A percentile compares a stretch with the other conserved stretches of the same genome.
phyloP scores from a whole-genome alignment of 1,284 basidiomycete genomes.

The Ustilago lituana region DNA sequence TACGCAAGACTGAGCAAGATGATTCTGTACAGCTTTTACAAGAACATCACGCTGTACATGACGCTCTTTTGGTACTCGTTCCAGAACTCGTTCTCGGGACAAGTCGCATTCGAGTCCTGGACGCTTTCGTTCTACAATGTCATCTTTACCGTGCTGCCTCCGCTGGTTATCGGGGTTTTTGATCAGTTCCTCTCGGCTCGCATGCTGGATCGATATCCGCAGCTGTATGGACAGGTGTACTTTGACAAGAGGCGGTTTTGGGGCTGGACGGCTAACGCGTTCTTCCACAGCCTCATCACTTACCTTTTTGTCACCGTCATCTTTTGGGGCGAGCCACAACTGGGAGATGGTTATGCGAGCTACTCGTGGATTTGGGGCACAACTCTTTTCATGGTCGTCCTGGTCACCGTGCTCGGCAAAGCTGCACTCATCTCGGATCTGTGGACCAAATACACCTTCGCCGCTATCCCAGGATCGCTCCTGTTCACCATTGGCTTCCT shows the following conservation, averaged over 20 bases:
- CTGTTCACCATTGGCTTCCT: slow-evolving; percentile 92
- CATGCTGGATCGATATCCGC: slow-evolving; percentile 95
- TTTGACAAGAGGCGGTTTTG: slow-evolving; percentile 73
- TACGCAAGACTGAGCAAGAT: slow-evolving; percentile 94
- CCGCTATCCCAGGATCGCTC: slow-evolving; percentile 86
- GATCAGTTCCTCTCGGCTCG: slow-evolving; percentile 97
- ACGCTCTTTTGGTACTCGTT: slow-evolving; percentile 97
- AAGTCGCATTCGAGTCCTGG: slow-evolving; percentile 98
- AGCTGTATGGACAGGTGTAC: slow-evolving; percentile 76
- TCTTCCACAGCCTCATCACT: slow-evolving; percentile 79
- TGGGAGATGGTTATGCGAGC: slow-evolving; percentile 80
- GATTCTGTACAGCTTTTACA: slow-evolving; percentile 74
- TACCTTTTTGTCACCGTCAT: slow-evolving; percentile 88
- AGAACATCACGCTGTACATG: slow-evolving; percentile 95
- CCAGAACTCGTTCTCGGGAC: slow-evolving; percentile 89
- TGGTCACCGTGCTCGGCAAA: slow-evolving; percentile 95
- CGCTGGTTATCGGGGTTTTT: slow-evolving; percentile 95
- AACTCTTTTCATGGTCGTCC: slow-evolving; percentile 87
- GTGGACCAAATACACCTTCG: slow-evolving; percentile 99
- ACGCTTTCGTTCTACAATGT: slow-evolving; percentile 76
- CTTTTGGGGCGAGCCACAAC: slow-evolving; percentile 82
- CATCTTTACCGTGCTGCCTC: slow-evolving; percentile 78
- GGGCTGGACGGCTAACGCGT: slow-evolving; percentile 92
- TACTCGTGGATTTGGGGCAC: slow-evolving; percentile 99
- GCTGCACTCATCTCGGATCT: slow-evolving; percentile 95